Evolutionary conservation across 2,329 filamentous ascomycete species (phyloP).

Genomic region (Neonectria faginata): DNA sequence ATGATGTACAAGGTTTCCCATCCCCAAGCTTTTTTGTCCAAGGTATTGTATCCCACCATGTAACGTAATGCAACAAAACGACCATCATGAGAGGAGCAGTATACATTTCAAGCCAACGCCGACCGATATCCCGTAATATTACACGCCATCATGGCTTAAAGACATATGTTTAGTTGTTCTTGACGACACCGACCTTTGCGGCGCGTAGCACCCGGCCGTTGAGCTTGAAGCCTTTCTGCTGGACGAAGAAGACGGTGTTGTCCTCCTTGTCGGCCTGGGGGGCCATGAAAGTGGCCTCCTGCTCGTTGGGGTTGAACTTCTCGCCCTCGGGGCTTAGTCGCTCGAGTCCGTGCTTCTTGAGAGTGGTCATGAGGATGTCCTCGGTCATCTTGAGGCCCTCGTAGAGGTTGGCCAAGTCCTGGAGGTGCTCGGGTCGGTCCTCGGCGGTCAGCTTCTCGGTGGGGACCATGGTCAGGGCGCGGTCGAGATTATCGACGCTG

Average conservation of each 20-base stretch:
- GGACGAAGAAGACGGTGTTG: constrained; percentile 88
- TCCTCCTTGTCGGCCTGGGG: constrained; percentile 89
- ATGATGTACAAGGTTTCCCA: constrained; percentile 40
- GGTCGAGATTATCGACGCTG: constrained; percentile 96
- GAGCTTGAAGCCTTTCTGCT: constrained; percentile 95
- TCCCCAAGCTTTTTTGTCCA: constrained; percentile 37
- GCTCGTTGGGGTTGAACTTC: constrained; percentile 95
- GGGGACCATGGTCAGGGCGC: constrained; percentile 84
- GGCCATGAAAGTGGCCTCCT: constrained; percentile 96
- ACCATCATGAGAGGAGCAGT: constrained; percentile 61
- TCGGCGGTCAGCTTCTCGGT: constrained; percentile 73
- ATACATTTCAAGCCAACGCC: constrained; percentile 56
- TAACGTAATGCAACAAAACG: constrained; percentile 40
- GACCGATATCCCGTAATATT: constrained; percentile 49
- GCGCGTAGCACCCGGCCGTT: constrained; percentile 91
- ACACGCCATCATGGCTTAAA: constrained; percentile 45
- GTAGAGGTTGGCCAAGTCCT: constrained; percentile 84
- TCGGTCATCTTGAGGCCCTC: constrained; percentile 97
- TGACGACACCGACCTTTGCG: constrained; percentile 96
- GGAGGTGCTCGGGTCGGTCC: constrained; percentile 64
- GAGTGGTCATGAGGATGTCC: constrained; percentile 83
- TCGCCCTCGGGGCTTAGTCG: constrained; percentile 85
- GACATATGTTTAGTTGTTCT: constrained; percentile 69
- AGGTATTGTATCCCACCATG: constrained; percentile 37
- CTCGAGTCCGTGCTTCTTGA: constrained; percentile 95